These are phyloP conservation scores for Verticillium isaacii DNA, from an alignment of 2,329 filamentous ascomycete genomes.

Conservation along the genomic window DNA sequence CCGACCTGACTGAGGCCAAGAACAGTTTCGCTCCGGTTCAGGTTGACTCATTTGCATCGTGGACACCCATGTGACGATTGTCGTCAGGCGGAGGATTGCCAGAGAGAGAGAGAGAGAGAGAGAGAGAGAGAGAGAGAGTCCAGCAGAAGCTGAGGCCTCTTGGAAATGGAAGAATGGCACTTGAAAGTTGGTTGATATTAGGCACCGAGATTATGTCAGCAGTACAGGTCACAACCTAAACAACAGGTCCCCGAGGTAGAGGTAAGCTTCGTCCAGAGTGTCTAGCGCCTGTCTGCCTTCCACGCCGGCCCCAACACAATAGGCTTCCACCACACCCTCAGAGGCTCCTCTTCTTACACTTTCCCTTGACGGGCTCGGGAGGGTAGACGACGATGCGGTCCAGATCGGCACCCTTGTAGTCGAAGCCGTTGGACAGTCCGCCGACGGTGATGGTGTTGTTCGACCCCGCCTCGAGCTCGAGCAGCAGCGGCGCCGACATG, in stretches of 20 bases:
- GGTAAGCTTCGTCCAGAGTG: no score
- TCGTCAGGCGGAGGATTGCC: no score
- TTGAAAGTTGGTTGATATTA: no score
- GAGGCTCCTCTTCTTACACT: not conserved
- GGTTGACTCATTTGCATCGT: not conserved
- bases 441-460: conserved; percentile 52
- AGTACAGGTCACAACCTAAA: no score
- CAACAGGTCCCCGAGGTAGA: no score
- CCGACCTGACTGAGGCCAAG: not conserved
- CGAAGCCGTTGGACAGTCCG: conserved; percentile 49
- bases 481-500: conserved; percentile 48
- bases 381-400: conserved; percentile 58
- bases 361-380: conserved; percentile 28
- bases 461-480: conserved; percentile 45
- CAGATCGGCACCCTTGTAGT: conserved; percentile 52
- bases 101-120: no score
- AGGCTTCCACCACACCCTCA: not conserved
- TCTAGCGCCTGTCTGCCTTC: no score
- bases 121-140: no score
- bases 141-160: not conserved
- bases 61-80: not conserved
- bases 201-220: no score
- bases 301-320: no score
- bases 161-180: not conserved
- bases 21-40: not conserved